These are phyloP conservation scores for Aurantiochytrium sp. DNA, from an alignment of 108 stramenopile genomes.

Conservation along the genomic window DNA sequence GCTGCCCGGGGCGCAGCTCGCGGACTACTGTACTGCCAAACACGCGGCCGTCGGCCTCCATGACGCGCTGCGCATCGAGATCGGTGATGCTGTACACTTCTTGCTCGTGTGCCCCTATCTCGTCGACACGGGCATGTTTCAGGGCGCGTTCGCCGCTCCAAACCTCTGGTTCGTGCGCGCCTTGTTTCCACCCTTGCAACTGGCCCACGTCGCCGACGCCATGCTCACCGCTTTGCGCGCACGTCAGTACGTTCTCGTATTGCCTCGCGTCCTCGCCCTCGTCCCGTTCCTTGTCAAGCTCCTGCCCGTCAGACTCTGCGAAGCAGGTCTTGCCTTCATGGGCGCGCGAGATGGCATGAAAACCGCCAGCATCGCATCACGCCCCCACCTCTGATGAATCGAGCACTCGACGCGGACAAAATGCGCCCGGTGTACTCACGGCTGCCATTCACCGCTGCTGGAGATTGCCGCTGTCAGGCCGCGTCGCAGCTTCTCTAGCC, in stretches of 20 bases:
- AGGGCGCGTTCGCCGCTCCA: background rate
- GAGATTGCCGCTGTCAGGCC: no score
- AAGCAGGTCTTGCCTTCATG: background rate
- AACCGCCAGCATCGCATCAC: background rate
- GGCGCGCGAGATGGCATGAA: background rate
- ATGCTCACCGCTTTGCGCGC: background rate
- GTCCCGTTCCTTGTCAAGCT: background rate
- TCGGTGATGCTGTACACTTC: background rate
- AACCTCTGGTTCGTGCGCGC: background rate
- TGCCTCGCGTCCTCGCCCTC: background rate
- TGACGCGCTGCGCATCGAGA: background rate
- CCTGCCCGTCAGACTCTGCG: background rate
- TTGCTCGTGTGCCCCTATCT: background rate
- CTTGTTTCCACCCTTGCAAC: background rate
- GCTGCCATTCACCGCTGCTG: no score
- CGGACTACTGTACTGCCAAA: background rate
- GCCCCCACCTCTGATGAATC: no score
- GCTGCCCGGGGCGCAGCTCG: background rate
- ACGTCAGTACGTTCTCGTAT: background rate
- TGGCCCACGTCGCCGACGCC: background rate
- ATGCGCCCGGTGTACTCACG: no score
- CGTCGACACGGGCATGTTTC: constrained; percentile 6
- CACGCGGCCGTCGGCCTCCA: background rate
- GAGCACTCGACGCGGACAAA: no score
- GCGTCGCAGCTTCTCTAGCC: no score